Evolutionary conservation across 768 basidiomycete species (phyloP).

Genomic region (Podaxis pistillaris): DNA sequence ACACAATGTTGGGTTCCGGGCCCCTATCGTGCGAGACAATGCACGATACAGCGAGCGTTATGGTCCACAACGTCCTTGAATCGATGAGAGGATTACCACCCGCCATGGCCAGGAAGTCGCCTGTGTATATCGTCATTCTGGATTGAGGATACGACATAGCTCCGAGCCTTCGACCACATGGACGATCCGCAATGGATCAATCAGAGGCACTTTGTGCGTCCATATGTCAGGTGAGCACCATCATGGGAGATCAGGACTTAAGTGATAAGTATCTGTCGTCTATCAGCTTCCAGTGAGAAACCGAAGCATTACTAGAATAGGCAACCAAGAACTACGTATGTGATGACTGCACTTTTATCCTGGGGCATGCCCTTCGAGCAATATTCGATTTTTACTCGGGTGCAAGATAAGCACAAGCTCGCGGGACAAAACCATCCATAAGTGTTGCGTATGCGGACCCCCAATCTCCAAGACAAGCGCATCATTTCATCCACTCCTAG

Average conservation of each 20-base stretch:
- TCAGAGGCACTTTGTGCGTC: background rate
- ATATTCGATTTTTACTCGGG: background rate
- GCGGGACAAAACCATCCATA: too few species aligned
- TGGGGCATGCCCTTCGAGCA: background rate
- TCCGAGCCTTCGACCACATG: background rate
- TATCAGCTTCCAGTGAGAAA: background rate
- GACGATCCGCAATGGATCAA: background rate
- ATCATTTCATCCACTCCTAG: background rate
- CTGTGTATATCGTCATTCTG: background rate
- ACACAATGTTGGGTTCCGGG: background rate
- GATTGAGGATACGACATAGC: background rate
- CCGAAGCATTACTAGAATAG: background rate
- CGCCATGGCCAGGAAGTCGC: background rate
- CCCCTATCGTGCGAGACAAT: background rate
- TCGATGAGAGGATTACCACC: background rate
- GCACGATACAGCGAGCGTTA: background rate
- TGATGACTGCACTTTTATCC: background rate
- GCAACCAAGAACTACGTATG: background rate
- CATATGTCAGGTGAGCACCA: background rate
- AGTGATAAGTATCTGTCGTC: background rate
- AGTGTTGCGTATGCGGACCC: too few species aligned
- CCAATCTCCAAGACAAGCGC: background rate
- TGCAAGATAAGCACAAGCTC: too few species aligned
- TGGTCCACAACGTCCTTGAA: background rate
- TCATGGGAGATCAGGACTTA: background rate